These are phyloP conservation scores for Torulaspora quercuum DNA, from an alignment of 805 yeast genomes.

Conservation along the genomic window DNA sequence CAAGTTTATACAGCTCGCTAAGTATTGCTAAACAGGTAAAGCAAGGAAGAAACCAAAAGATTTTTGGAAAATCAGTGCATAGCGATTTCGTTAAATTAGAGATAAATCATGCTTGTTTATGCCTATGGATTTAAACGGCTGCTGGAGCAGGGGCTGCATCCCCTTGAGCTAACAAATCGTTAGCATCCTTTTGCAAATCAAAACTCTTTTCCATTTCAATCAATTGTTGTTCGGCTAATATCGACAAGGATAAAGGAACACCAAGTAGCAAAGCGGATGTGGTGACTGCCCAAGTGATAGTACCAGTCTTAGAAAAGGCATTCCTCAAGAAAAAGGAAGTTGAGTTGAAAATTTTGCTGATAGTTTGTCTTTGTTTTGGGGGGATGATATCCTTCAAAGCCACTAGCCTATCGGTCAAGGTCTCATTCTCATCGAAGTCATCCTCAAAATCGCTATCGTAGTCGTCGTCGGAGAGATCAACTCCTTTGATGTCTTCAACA, in stretches of 20 bases:
- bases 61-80: constrained; percentile 3
- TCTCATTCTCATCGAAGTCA: constrained; percentile 81
- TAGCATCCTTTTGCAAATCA: constrained; percentile 73
- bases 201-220: constrained; percentile 92
- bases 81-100: constrained; percentile 14
- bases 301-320: constrained; percentile 62
- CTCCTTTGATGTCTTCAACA: constrained; percentile 53
- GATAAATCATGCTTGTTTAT: constrained; percentile 1
- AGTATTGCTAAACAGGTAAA: constrained; percentile 3
- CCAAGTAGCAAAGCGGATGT: constrained; percentile 83
- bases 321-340: constrained; percentile 42
- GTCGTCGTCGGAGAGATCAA: constrained; percentile 47
- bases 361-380: constrained; percentile 69
- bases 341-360: constrained; percentile 36
- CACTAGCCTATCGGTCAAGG: constrained; percentile 77
- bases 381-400: constrained; percentile 92
- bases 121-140: constrained; percentile 10
- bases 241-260: constrained; percentile 86
- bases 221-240: constrained; percentile 88
- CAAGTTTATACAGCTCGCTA: constrained; percentile 18
- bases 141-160: constrained; percentile 44
- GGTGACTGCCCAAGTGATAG: constrained; percentile 78
- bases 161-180: constrained; percentile 69
- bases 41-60: constrained; percentile 2
- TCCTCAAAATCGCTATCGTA: constrained; percentile 48